phyloP scores from a whole-genome alignment of 1,284 basidiomycete genomes.

The Cryptococcus deneoformans region DNA sequence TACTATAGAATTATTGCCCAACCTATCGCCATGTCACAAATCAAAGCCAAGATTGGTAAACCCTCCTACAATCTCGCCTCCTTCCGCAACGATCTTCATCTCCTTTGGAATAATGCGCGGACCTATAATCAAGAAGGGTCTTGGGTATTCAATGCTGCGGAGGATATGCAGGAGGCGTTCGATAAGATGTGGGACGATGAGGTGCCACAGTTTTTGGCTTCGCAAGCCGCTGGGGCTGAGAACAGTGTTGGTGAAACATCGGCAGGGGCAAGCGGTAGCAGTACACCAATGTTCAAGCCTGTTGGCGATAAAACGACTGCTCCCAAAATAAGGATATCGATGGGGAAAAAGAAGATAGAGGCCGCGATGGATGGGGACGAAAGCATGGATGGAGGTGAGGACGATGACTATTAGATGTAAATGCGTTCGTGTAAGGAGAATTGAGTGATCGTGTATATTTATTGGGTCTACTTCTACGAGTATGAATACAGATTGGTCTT shows the following conservation, averaged over 20 bases:
- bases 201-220: conserved; percentile 14
- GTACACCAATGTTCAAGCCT: conserved; percentile 46
- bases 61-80: conserved; percentile 72
- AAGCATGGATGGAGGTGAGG: conserved; percentile 19
- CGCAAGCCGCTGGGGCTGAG: not conserved
- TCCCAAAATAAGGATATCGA: conserved; percentile 41
- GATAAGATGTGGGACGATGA: conserved; percentile 54
- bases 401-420: conserved; percentile 7
- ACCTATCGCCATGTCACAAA: conserved; percentile 83
- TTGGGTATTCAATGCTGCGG: conserved; percentile 90
- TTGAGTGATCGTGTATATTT: too few species aligned
- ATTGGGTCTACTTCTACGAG: too few species aligned
- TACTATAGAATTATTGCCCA: conserved; percentile 71
- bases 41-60: conserved; percentile 75
- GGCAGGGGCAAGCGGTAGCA: conserved; percentile 32
- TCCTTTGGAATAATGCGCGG: conserved; percentile 92
- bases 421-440: not conserved
- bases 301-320: conserved; percentile 15
- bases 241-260: not conserved
- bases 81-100: conserved; percentile 73
- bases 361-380: conserved; percentile 23
- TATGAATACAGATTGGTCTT: too few species aligned
- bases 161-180: conserved; percentile 85
- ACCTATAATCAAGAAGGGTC: conserved; percentile 70
- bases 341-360: conserved; percentile 25